Conservation (phyloP, 2,329 filamentous ascomycete species). For the Fusarium tanahbumbuense region DNA sequence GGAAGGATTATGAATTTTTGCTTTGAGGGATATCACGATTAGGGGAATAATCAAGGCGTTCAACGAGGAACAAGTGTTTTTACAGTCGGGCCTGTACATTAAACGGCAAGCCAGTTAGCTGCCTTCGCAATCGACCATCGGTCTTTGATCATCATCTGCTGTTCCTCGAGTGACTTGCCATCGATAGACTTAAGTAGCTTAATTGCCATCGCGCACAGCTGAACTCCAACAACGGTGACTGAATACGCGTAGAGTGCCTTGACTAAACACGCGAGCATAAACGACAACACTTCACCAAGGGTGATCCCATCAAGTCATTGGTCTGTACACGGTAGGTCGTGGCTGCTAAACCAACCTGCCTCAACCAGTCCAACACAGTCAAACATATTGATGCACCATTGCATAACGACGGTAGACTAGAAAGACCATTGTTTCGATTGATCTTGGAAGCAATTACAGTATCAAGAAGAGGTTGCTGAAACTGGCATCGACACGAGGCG, state of each 20-base stretch:
- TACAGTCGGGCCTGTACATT: constrained; percentile 58
- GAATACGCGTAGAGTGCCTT: not conserved
- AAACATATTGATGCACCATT: not conserved
- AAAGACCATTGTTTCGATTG: not conserved
- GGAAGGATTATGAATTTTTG: constrained; percentile 56
- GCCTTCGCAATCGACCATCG: constrained; percentile 43
- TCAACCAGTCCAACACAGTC: not conserved
- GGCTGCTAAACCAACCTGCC: not conserved
- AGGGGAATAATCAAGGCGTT: constrained; percentile 61
- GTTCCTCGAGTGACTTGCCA: constrained; percentile 15
- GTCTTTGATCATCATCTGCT: constrained; percentile 28
- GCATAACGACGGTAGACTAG: not conserved
- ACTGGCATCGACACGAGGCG: not conserved
- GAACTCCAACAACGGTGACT: rapidly evolving
- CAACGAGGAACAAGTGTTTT: constrained; percentile 56
- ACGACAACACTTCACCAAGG: not conserved
- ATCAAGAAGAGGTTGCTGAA: not conserved
- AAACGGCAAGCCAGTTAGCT: constrained; percentile 47
- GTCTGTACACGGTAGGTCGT: not conserved
- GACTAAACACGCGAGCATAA: not conserved
- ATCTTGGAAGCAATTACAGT: not conserved
- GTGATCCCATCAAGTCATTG: not conserved
- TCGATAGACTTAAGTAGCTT: not conserved
- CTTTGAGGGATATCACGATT: constrained; percentile 55
- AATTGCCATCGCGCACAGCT: not conserved